Evolutionary conservation across 805 yeast species (phyloP), one percentile per base, ranked within the genome.

Genomic region (Osmozyma mogii): DNA sequence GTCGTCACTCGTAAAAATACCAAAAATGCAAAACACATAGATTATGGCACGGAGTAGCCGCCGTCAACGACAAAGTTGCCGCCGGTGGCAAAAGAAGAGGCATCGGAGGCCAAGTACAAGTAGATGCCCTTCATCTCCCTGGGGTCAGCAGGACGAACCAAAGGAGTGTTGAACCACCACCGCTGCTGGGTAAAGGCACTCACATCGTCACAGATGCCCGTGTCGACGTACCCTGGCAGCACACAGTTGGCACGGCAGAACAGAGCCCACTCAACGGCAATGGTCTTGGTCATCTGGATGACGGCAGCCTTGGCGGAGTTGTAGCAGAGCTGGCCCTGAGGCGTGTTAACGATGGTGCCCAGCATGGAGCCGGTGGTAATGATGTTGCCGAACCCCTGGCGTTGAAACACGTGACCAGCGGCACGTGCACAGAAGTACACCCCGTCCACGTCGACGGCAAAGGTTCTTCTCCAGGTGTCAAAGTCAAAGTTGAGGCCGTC

Each of bases 51-150:
- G n/a, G n/a, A n/a, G 21, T 22, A 22, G 6, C 24, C 24, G 6
- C 24, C 24, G 40, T 64, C 70, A 15, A 64, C 66, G 34, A 58
- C 37, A 22, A 65, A 50, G 38, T 66, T 72, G 39, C 66, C 54
- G 26, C 69, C 70, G 15, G 68, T 63, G 28, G 65, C 56, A 44
- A 49, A 64, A 10, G 65, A 53, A 15, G 65, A 56, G 16, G 69
- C 69, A 38, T 63, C 56, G 11, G 65, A 56, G 11, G 67, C 70
- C 36, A 64, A 54, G 11, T 22, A 22, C 12, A 22, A 22, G 13
- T 9, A 22, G 9, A 13, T 13, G 6, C 12, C 12, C 24, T 6
- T 6, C 24, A 22, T 7, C 24, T 22, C 24, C 9, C 11, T 7
- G n/a, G 24, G 24, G 9, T 6, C 6, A 7, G 24, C 24, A 6